A percentile compares a stretch with the other conserved stretches of the same genome.
Conservation (phyloP, 768 basidiomycete genomes). For the Neoboletus magnificus region DNA sequence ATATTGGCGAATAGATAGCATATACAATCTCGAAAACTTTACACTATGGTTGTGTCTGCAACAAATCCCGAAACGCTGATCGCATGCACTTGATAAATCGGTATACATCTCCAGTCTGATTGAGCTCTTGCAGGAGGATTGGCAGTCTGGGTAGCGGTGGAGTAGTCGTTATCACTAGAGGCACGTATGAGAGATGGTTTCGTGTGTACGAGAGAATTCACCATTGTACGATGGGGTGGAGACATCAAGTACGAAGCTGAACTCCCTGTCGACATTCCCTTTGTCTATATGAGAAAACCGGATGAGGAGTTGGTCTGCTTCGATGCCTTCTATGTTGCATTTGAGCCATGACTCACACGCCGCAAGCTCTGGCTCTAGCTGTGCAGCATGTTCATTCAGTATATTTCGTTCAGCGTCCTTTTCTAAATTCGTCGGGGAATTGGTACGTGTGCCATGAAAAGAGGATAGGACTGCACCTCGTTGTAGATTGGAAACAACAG, state of each 20-base stretch:
- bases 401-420: constrained; percentile 61
- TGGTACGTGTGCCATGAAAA: neutral
- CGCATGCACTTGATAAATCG: constrained; percentile 67
- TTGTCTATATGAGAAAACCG: constrained; percentile 68
- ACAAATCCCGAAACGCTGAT: constrained; percentile 43
- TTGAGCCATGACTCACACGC: constrained; percentile 55
- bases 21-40: neutral
- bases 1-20: neutral
- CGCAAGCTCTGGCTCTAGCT: constrained; percentile 51
- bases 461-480: constrained; percentile 47
- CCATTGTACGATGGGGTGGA: constrained; percentile 62
- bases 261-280: constrained; percentile 56
- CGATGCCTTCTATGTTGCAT: constrained; percentile 76
- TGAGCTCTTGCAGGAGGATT: constrained; percentile 66
- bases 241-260: constrained; percentile 74
- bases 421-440: constrained; percentile 40
- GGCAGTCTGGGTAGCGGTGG: constrained; percentile 67
- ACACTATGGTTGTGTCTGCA: constrained; percentile 6
- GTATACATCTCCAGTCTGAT: constrained; percentile 66
- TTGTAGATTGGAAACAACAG: constrained; percentile 55
- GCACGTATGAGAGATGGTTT: neutral
- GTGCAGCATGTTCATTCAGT: constrained; percentile 51
- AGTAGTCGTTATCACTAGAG: constrained; percentile 72
- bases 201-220: constrained; percentile 28
- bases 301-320: constrained; percentile 66